Evolutionary conservation across 345 rosid species (phyloP).

Genomic region (Salix viminalis): DNA sequence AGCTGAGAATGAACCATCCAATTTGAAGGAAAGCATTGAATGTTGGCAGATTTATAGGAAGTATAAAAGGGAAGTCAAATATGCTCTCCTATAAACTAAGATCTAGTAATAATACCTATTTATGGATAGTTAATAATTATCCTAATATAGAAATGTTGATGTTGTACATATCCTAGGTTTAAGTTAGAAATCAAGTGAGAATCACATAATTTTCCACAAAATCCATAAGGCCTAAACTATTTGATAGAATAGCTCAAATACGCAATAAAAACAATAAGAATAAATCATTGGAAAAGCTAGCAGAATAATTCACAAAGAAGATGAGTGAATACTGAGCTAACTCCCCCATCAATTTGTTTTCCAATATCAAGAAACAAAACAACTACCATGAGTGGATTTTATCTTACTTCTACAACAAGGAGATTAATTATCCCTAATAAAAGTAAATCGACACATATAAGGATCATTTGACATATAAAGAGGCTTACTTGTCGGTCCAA

Average conservation of each 20-base stretch:
- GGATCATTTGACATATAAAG: not conserved
- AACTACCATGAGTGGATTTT: not conserved
- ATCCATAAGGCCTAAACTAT: not conserved
- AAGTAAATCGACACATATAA: not conserved
- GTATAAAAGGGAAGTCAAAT: too few relatives aligned
- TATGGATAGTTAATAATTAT: too few relatives aligned
- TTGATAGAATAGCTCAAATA: not conserved
- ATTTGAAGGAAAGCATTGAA: too few relatives aligned
- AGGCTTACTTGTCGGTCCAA: constrained; percentile 21
- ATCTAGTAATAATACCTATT: too few relatives aligned
- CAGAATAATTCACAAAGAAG: not conserved
- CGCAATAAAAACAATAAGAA: not conserved
- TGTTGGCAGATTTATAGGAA: too few relatives aligned
- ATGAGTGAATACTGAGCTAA: not conserved
- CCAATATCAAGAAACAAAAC: not conserved
- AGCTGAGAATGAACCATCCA: too few relatives aligned
- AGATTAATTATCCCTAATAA: not conserved
- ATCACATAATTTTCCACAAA: too few relatives aligned
- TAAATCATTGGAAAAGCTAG: not conserved
- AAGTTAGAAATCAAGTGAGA: too few relatives aligned
- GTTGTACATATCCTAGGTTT: too few relatives aligned
- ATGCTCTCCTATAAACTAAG: too few relatives aligned
- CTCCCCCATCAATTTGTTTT: not conserved
- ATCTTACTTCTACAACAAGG: not conserved
- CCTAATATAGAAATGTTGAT: too few relatives aligned